Conservation (phyloP, 2,329 filamentous ascomycete species). For the Venturia effusa region DNA sequence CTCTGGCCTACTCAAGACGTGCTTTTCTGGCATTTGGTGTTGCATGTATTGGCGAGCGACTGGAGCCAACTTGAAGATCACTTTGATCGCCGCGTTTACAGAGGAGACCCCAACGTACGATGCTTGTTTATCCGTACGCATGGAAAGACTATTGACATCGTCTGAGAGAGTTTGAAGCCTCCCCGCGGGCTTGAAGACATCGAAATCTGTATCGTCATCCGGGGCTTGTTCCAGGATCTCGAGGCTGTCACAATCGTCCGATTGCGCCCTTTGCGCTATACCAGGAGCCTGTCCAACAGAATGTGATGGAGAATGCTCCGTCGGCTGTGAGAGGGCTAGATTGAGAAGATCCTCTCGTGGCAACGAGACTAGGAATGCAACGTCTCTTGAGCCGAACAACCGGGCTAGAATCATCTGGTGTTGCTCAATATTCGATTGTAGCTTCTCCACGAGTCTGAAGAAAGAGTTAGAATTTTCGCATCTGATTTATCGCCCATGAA, state of each 20-base stretch:
- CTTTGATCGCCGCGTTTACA: constrained; percentile 62
- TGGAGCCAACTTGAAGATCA: constrained; percentile 50
- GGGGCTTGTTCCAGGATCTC: constrained; percentile 61
- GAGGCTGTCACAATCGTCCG: constrained; percentile 41
- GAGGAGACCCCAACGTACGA: constrained; percentile 66
- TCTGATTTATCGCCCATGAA: constrained; percentile 24
- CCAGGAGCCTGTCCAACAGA: background rate
- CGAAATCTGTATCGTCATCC: constrained; percentile 50
- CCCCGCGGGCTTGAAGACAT: constrained; percentile 37
- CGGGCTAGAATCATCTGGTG: constrained; percentile 32
- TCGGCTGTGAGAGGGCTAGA: constrained; percentile 31
- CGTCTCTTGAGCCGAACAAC: constrained; percentile 31
- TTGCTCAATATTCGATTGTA: constrained; percentile 39
- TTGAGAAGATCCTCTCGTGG: constrained; percentile 35
- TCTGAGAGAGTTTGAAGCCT: constrained; percentile 47
- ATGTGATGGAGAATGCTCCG: constrained; percentile 15
- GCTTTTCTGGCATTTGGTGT: constrained; percentile 23
- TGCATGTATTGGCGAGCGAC: constrained; percentile 37
- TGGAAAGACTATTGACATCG: constrained; percentile 59
- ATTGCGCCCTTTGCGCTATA: constrained; percentile 20
- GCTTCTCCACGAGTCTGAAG: constrained; percentile 45
- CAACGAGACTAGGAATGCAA: constrained; percentile 28
- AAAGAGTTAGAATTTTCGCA: constrained; percentile 21
- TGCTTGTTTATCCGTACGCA: constrained; percentile 47
- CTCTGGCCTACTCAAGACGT: background rate